Percentiles rank a stretch among this genome's conserved stretches.
Conservation (phyloP, 2,329 filamentous ascomycete genomes). For the Dissoconium aciculare region DNA sequence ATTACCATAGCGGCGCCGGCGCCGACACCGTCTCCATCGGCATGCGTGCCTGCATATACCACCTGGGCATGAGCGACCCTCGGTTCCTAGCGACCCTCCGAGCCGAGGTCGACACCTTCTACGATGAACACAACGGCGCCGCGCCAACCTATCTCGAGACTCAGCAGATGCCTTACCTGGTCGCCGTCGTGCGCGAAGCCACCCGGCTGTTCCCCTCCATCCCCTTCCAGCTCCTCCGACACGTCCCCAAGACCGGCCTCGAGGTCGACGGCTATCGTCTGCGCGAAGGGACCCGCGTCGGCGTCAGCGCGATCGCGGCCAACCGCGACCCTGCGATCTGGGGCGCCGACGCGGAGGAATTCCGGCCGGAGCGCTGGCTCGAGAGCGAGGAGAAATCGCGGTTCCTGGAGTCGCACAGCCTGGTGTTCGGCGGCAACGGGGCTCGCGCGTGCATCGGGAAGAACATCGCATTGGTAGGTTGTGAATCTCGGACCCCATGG, state of each 20-base stretch:
- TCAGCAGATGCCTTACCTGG: slow-evolving; percentile 19
- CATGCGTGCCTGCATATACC: slow-evolving; percentile 5
- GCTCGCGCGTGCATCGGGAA: slow-evolving; percentile 12
- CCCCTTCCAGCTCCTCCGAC: slow-evolving; percentile 18
- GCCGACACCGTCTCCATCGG: slow-evolving; percentile 8
- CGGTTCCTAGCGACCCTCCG: slow-evolving; percentile 3
- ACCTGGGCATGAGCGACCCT: slow-evolving; percentile 4
- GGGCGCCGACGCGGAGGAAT: neutral
- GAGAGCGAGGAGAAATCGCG: neutral
- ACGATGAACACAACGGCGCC: slow-evolving; percentile 10
- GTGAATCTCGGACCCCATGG: too few species aligned
- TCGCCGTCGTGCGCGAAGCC: slow-evolving; percentile 23
- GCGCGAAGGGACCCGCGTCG: slow-evolving; percentile 3
- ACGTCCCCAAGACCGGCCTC: slow-evolving; percentile 20
- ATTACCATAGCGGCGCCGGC: slow-evolving; percentile 7
- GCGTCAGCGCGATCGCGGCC: slow-evolving; percentile 4
- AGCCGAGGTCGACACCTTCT: slow-evolving; percentile 25
- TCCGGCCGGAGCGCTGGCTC: neutral
- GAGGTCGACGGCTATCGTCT: slow-evolving; percentile 17
- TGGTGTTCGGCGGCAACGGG: slow-evolving; percentile 14
- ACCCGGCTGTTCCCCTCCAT: slow-evolving; percentile 14
- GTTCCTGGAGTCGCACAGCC: slow-evolving; percentile 9
- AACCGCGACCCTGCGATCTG: slow-evolving; percentile 4
- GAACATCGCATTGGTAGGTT: slow-evolving; percentile 10
- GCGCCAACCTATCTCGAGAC: slow-evolving; percentile 14